A percentile compares a stretch with the other conserved stretches of the same genome.
These are phyloP conservation scores for Diaporthe eres DNA, from an alignment of 2,329 filamentous ascomycete genomes.

Conservation along the genomic window DNA sequence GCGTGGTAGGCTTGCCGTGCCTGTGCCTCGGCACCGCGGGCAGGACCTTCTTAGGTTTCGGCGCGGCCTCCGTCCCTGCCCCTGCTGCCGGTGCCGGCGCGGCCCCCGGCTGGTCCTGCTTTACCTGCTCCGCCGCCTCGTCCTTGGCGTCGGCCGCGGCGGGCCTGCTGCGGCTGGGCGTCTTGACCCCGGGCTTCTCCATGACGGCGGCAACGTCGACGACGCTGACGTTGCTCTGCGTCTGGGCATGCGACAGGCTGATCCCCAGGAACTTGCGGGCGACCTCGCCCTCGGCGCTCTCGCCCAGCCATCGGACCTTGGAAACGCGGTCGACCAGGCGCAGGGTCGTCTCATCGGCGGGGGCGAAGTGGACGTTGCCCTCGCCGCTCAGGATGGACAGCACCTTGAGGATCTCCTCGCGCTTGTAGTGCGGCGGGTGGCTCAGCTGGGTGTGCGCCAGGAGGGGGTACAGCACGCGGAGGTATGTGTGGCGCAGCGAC, in stretches of 20 bases:
- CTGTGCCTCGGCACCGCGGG: constrained; percentile 70
- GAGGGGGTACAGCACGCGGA: constrained; percentile 91
- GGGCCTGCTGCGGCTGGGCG: constrained; percentile 73
- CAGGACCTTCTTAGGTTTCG: constrained; percentile 61
- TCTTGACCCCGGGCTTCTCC: constrained; percentile 86
- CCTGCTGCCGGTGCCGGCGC: constrained; percentile 39
- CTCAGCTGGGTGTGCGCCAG: constrained; percentile 92
- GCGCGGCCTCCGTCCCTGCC: constrained; percentile 28
- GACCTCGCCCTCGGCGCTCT: constrained; percentile 60
- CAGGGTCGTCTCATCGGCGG: constrained; percentile 84
- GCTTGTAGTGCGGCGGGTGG: constrained; percentile 91
- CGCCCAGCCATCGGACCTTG: constrained; percentile 77
- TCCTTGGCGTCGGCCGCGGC: constrained; percentile 48
- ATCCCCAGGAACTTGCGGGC: constrained; percentile 77
- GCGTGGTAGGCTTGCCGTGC: constrained; percentile 62
- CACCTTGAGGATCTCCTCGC: constrained; percentile 83
- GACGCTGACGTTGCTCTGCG: constrained; percentile 82
- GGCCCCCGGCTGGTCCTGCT: constrained; percentile 38
- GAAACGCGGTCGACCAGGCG: constrained; percentile 83
- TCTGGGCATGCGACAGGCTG: constrained; percentile 74
- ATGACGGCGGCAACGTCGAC: constrained; percentile 83
- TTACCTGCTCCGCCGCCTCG: constrained; percentile 44
- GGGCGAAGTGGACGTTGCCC: constrained; percentile 81
- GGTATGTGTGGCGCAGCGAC: constrained; percentile 89
- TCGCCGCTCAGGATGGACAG: constrained; percentile 79